These are phyloP conservation scores for Alternaria brassicicola DNA, from an alignment of 2,329 filamentous ascomycete species.

Conservation along the genomic window DNA sequence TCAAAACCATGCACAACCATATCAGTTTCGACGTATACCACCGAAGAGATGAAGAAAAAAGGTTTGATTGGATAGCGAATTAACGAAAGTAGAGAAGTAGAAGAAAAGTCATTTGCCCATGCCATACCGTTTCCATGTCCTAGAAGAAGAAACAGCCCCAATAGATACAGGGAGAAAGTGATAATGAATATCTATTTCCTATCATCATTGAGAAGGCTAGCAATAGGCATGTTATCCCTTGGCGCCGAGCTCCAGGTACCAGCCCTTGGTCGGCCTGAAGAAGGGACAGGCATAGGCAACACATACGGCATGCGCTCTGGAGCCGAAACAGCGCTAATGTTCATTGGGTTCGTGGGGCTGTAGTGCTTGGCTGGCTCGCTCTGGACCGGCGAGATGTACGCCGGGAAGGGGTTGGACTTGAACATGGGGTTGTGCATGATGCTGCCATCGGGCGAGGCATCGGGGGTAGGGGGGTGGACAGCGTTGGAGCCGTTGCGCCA, in stretches of 20 bases:
- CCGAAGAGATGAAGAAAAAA: not conserved
- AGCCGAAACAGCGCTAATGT: conserved; percentile 40
- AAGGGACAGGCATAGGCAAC: conserved; percentile 48
- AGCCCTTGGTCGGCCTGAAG: conserved; percentile 36
- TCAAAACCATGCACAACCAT: conserved; percentile 2
- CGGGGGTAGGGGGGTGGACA: conserved; percentile 47
- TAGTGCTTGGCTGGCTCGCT: conserved; percentile 41
- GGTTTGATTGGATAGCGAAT: conserved; percentile 16
- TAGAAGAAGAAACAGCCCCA: not conserved
- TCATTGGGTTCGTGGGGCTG: conserved; percentile 40
- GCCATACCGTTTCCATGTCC: conserved; percentile 2
- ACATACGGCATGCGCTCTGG: conserved; percentile 46
- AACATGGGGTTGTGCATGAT: conserved; percentile 45
- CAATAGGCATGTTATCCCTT: conserved; percentile 49
- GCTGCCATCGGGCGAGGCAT: conserved; percentile 48
- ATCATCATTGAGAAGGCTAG: conserved; percentile 48
- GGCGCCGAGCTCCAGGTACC: conserved; percentile 48
- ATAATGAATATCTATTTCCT: conserved; percentile 29
- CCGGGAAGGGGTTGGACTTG: conserved; percentile 36
- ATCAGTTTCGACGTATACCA: not conserved
- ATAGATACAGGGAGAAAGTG: conserved; percentile 1
- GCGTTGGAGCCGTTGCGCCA: conserved; percentile 56
- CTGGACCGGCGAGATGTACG: conserved; percentile 38
- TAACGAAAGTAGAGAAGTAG: conserved; percentile 35
- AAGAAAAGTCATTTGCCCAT: conserved; percentile 5